Conservation (phyloP, 164 flowering plant species). For the Malania oleifera region DNA sequence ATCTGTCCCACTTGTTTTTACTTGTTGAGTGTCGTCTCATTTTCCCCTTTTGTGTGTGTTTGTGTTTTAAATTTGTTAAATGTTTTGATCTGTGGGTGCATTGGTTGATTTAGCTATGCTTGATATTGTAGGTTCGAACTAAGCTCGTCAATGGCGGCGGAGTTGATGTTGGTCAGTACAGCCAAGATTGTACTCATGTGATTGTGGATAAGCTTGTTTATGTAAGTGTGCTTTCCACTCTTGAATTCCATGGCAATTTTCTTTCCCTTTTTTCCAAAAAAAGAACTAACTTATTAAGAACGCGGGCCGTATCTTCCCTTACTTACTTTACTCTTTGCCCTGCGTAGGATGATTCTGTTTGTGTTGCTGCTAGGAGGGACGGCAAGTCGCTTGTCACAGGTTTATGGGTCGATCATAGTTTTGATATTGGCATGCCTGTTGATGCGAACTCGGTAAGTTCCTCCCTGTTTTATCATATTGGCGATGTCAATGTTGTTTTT, state of each 20-base stretch:
- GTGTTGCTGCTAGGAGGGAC: slow-evolving; percentile 67
- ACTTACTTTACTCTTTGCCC: neutral
- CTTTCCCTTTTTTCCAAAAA: no score
- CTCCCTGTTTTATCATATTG: no score
- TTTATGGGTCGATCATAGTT: slow-evolving; percentile 78
- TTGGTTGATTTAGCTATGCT: neutral
- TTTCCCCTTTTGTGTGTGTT: neutral
- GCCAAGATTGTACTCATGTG: slow-evolving; percentile 66
- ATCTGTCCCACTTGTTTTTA: neutral
- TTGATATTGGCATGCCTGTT: slow-evolving; percentile 54
- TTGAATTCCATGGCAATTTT: no score
- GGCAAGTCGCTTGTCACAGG: slow-evolving; percentile 66
- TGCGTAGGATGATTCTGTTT: slow-evolving; percentile 72
- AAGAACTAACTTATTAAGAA: no score
- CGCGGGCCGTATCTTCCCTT: no score
- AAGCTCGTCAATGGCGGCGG: slow-evolving; percentile 73
- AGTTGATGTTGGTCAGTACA: slow-evolving; percentile 47
- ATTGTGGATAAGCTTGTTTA: slow-evolving; percentile 64
- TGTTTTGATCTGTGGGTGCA: neutral
- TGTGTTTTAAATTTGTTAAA: neutral
- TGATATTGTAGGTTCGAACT: slow-evolving; percentile 34
- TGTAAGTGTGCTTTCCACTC: slow-evolving; percentile 32
- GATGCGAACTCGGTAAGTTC: slow-evolving; percentile 57
- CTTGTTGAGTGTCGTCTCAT: neutral
- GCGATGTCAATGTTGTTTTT: no score